phyloP scores from a whole-genome alignment of 164 flowering plant genomes.

The Stephania yunnanensis region DNA sequence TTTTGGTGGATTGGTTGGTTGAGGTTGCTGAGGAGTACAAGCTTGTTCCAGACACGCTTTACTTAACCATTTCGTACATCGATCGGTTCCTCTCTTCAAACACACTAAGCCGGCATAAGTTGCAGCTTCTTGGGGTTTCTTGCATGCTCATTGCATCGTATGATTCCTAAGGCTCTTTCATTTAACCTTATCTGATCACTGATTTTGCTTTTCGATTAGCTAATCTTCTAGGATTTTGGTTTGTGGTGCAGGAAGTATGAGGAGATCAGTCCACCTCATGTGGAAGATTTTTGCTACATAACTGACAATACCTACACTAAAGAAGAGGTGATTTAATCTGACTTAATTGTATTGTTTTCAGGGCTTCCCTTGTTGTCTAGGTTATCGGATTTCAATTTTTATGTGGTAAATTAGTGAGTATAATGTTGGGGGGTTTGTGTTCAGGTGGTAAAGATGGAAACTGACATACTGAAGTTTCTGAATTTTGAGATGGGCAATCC shows the following conservation, averaged over 20 bases:
- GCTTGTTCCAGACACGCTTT: constrained; percentile 56
- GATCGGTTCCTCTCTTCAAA: constrained; percentile 57
- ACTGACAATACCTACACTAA: constrained; percentile 82
- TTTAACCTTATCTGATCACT: not conserved
- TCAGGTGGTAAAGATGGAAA: constrained; percentile 65
- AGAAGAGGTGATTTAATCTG: constrained; percentile 43
- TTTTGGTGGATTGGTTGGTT: constrained; percentile 74
- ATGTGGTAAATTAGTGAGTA: not conserved
- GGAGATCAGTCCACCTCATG: constrained; percentile 81
- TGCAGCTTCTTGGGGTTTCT: constrained; percentile 78
- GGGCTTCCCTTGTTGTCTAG: not conserved
- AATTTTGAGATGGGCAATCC: constrained; percentile 65
- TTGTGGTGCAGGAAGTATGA: constrained; percentile 64
- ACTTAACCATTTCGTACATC: constrained; percentile 52
- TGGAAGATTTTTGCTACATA: constrained; percentile 75
- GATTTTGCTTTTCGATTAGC: not conserved
- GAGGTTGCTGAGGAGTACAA: constrained; percentile 76
- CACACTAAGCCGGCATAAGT: constrained; percentile 36
- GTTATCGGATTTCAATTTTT: not conserved
- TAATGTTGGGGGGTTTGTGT: not conserved
- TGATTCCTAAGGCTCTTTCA: constrained; percentile 11
- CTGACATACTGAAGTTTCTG: constrained; percentile 44
- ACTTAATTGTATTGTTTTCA: not conserved
- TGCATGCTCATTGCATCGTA: constrained; percentile 90
- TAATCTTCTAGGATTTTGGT: not conserved